These are phyloP conservation scores for Aquilaria yunnanensis DNA, from an alignment of 345 rosid species.

Conservation along the genomic window DNA sequence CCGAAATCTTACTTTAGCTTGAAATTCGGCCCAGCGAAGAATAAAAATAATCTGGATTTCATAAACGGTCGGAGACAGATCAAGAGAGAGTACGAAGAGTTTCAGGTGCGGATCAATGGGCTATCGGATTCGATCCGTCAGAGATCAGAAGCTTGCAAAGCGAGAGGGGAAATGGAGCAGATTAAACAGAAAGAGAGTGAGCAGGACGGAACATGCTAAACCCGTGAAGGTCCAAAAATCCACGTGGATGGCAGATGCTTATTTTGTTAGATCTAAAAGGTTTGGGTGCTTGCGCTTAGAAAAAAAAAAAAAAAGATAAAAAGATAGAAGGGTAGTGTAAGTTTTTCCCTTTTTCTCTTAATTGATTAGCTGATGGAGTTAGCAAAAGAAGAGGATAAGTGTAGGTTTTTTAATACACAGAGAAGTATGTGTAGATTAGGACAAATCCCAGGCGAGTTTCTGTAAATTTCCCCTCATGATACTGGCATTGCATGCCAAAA, in stretches of 20 bases:
- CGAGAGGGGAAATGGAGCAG: slow-evolving; percentile 93
- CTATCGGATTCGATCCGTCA: slow-evolving; percentile 85
- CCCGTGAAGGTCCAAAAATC: slow-evolving; percentile 64
- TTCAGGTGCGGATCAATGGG: slow-evolving; percentile 85
- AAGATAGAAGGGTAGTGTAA: no score
- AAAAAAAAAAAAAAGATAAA: no score
- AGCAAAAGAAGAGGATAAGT: no score
- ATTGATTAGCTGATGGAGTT: no score
- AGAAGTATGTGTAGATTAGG: no score
- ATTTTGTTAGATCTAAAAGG: no score
- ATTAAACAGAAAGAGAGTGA: slow-evolving; percentile 73
- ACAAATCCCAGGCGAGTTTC: no score
- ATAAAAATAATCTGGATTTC: slow-evolving; percentile 74
- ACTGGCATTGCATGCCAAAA: slow-evolving; percentile 8
- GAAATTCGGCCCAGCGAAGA: slow-evolving; percentile 83
- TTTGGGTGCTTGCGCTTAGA: no score
- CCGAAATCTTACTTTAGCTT: slow-evolving; percentile 76
- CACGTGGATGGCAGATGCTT: slow-evolving; percentile 96
- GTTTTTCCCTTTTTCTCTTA: no score
- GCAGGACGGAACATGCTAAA: slow-evolving; percentile 62
- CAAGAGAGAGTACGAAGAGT: slow-evolving; percentile 90
- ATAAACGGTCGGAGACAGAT: slow-evolving; percentile 83
- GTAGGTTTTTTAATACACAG: no score
- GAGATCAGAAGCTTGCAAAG: slow-evolving; percentile 90
- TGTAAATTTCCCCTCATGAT: background rate